A percentile compares a stretch with the other conserved stretches of the same genome.
Conservation (phyloP, 345 rosid genomes). For the Acer saccharum region DNA sequence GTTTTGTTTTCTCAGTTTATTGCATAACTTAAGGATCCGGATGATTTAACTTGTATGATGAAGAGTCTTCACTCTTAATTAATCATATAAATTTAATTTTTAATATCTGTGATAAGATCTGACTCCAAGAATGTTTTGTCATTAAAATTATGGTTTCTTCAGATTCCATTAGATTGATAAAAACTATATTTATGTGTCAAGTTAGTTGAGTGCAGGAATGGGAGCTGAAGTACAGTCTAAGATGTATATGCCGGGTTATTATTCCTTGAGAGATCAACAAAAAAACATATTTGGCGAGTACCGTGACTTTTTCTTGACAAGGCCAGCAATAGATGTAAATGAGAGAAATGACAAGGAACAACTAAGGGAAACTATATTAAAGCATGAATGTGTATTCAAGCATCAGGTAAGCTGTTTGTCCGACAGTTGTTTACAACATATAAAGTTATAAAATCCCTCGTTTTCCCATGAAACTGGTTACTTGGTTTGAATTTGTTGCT, state of each 20-base stretch:
- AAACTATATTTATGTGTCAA: neutral
- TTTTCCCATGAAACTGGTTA: neutral
- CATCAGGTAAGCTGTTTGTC: conserved; percentile 52
- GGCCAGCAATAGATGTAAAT: conserved; percentile 30
- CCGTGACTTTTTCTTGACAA: conserved; percentile 33
- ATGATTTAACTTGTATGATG: no score
- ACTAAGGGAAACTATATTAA: conserved; percentile 65
- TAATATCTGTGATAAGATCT: no score
- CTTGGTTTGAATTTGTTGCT: neutral
- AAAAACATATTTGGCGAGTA: conserved; percentile 40
- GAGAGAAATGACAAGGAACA: conserved; percentile 46
- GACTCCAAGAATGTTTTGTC: no score
- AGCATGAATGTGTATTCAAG: conserved; percentile 69
- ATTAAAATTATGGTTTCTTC: no score
- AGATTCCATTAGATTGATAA: neutral
- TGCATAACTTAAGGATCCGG: no score
- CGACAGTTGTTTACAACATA: neutral
- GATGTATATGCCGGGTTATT: conserved; percentile 55
- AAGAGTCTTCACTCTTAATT: no score
- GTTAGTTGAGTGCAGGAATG: conserved; percentile 43
- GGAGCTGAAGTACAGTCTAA: conserved; percentile 68
- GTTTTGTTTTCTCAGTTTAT: no score
- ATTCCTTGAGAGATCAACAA: conserved; percentile 53
- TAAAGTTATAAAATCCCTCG: neutral
- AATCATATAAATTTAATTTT: no score